These are phyloP conservation scores for Pyrenophora seminiperda DNA, from an alignment of 2,329 filamentous ascomycete species.

Conservation along the genomic window DNA sequence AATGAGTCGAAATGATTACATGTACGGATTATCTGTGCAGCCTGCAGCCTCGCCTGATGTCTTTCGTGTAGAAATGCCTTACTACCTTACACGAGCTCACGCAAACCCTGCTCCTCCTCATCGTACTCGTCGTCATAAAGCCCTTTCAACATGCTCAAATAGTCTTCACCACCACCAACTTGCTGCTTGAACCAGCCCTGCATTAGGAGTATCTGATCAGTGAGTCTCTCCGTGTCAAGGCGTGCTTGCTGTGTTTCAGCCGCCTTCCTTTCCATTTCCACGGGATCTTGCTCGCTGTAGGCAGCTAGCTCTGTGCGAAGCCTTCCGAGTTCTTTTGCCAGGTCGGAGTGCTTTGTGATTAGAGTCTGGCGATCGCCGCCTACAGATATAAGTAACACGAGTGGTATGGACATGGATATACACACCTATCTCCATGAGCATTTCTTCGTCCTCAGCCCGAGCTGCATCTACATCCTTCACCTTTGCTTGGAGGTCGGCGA, in stretches of 20 bases:
- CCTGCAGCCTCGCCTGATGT: background rate
- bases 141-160: slow-evolving; percentile 52
- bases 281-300: slow-evolving; percentile 54
- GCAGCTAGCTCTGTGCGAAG: slow-evolving; percentile 50
- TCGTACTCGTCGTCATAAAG: slow-evolving; percentile 61
- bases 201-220: slow-evolving; percentile 55
- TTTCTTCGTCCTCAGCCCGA: slow-evolving; percentile 47
- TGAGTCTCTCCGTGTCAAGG: slow-evolving; percentile 45
- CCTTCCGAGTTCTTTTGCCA: slow-evolving; percentile 46
- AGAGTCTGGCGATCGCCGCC: slow-evolving; percentile 47
- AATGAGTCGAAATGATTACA: slow-evolving; percentile 38
- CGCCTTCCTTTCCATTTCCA: slow-evolving; percentile 51
- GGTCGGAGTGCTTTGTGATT: slow-evolving; percentile 40
- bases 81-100: slow-evolving; percentile 35
- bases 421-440: slow-evolving; percentile 42
- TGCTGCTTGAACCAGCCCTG: slow-evolving; percentile 51
- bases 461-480: slow-evolving; percentile 47
- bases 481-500: slow-evolving; percentile 49
- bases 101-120: slow-evolving; percentile 58
- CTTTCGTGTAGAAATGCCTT: background rate
- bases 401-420: background rate
- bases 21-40: no score
- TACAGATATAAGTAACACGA: slow-evolving; percentile 7
- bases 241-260: slow-evolving; percentile 36
- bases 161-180: slow-evolving; percentile 49